These are phyloP conservation scores for Starmerella stellata DNA, from an alignment of 805 yeast species.

Conservation along the genomic window DNA sequence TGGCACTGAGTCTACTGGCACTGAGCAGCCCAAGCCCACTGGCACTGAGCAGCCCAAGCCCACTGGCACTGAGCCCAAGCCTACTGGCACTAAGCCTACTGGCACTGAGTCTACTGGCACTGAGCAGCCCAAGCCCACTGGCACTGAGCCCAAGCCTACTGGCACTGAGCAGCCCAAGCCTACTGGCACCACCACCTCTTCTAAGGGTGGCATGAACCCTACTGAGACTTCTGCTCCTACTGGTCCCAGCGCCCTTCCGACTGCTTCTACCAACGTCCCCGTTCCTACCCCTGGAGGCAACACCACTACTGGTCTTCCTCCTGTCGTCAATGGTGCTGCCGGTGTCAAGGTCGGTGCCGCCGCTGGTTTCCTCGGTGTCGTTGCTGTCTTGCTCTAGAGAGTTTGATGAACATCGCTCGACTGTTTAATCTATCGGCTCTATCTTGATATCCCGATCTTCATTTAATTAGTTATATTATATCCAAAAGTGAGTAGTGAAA, in stretches of 20 bases:
- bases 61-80: no score
- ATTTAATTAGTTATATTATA: no score
- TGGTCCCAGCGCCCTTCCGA: neutral
- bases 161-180: no score
- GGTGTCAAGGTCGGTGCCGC: constrained; percentile 3
- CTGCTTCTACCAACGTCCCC: neutral
- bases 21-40: no score
- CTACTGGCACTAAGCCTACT: no score
- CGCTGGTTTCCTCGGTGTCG: constrained; percentile 4
- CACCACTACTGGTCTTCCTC: neutral
- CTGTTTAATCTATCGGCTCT: neutral
- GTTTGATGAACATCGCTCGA: neutral
- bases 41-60: no score
- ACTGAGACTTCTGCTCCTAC: constrained; percentile 16
- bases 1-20: no score
- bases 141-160: no score
- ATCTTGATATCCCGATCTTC: no score
- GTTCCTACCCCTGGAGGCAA: neutral
- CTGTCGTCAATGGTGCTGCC: constrained; percentile 1
- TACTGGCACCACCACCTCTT: constrained; percentile 57
- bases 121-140: no score
- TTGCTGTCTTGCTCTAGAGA: constrained; percentile 1
- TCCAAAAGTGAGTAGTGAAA: no score
- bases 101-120: no score
- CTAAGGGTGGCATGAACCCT: constrained; percentile 71